Evolutionary conservation across 306 rosid genomes (phyloP).

Genomic region (Castanopsis chinensis): DNA sequence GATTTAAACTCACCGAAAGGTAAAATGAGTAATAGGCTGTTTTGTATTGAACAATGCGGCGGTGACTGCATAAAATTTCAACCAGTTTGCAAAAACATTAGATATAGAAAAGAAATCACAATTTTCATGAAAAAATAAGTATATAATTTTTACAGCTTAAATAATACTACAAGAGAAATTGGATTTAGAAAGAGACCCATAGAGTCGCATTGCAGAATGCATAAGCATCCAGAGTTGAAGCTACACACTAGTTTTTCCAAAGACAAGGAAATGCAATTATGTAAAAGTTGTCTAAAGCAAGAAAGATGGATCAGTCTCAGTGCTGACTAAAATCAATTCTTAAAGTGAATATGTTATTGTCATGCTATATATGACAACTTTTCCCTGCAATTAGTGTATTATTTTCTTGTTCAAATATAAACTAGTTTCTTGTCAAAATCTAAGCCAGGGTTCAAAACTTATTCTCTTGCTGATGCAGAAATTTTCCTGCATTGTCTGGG

Average conservation of each 20-base stretch:
- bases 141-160: not conserved
- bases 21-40: conserved; percentile 94
- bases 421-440: not conserved
- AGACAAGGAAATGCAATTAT: not conserved
- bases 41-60: conserved; percentile 86
- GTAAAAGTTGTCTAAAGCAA: not conserved
- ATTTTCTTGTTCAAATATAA: not conserved
- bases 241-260: not conserved
- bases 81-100: not conserved
- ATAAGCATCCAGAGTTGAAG: not conserved
- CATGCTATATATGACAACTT: not conserved
- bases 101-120: not conserved
- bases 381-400: not conserved
- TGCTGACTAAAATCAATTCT: not conserved
- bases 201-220: too few species aligned
- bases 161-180: not conserved
- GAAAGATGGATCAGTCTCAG: not conserved
- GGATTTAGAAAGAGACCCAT: too few species aligned
- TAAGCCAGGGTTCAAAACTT: not conserved
- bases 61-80: conserved; percentile 66
- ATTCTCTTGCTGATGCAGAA: not conserved
- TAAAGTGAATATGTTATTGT: not conserved
- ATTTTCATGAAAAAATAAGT: not conserved
- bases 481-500: not conserved
- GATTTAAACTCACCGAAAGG: conserved; percentile 68